phyloP scores from a whole-genome alignment of 306 rosid species.

The Gynostemma pentaphyllum region DNA sequence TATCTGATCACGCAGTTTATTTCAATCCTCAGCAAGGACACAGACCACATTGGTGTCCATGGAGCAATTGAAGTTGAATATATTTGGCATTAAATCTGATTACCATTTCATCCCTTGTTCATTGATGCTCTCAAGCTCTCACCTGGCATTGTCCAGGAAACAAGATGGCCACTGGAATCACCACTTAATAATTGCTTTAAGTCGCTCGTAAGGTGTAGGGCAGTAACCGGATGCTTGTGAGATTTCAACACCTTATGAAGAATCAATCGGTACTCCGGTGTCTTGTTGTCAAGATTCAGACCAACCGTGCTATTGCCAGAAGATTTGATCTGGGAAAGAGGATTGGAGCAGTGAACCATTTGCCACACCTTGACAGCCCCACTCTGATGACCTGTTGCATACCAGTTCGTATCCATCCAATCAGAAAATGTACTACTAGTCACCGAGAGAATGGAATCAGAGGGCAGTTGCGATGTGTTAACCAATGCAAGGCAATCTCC shows the following conservation, averaged over 20 bases:
- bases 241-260: constrained; percentile 71
- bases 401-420: constrained; percentile 95
- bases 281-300: constrained; percentile 38
- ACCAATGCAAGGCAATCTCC: constrained; percentile 95
- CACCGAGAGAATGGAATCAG: constrained; percentile 85
- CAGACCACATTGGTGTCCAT: constrained; percentile 23
- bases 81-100: constrained; percentile 17
- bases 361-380: constrained; percentile 99
- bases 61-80: constrained; percentile 35
- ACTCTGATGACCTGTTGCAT: constrained; percentile 98
- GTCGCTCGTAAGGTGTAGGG: constrained; percentile 69
- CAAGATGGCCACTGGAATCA: constrained; percentile 75
- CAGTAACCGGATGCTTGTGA: constrained; percentile 88
- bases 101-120: constrained; percentile 53
- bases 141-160: constrained; percentile 82
- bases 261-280: constrained; percentile 66
- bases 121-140: constrained; percentile 65
- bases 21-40: constrained; percentile 18
- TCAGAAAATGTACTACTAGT: constrained; percentile 77
- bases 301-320: constrained; percentile 31
- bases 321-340: constrained; percentile 43
- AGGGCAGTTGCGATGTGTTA: constrained; percentile 89
- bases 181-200: constrained; percentile 87
- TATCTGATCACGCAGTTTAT: constrained; percentile 17
- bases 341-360: constrained; percentile 68